phyloP scores from a whole-genome alignment of 2,329 filamentous ascomycete species.

The Trichoderma guizhouense region DNA sequence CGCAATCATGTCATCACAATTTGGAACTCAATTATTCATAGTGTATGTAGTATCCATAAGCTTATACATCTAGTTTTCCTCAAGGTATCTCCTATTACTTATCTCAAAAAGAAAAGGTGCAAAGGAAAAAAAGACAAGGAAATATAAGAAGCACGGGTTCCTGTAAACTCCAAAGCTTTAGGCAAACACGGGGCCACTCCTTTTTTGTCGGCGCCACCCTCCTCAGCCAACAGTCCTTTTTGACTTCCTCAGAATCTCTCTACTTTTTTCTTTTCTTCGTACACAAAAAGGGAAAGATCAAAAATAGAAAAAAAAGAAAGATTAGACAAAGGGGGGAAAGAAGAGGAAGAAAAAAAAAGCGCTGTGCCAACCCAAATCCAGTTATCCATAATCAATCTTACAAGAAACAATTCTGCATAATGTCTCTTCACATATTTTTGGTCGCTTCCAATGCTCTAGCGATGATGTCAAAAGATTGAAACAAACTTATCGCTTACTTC shows the following conservation, averaged over 20 bases:
- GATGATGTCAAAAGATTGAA: background rate
- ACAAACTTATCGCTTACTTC: conserved; percentile 18
- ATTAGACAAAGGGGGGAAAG: background rate
- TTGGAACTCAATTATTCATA: background rate
- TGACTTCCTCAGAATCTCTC: background rate
- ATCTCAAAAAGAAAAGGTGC: background rate
- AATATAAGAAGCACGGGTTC: background rate
- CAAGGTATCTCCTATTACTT: background rate
- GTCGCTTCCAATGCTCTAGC: background rate
- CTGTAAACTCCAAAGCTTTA: conserved; percentile 16
- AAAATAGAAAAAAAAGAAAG: background rate
- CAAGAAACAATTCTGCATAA: background rate
- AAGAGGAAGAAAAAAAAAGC: conserved; percentile 15
- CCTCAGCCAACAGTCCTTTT: conserved; percentile 1
- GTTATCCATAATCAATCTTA: conserved; percentile 10
- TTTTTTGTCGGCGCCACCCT: background rate
- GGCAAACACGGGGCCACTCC: conserved; percentile 5
- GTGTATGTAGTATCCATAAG: conserved; percentile 16
- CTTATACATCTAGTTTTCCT: conserved; percentile 18
- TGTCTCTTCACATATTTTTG: background rate
- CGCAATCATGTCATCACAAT: background rate
- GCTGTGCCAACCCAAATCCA: conserved; percentile 8
- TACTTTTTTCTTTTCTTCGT: background rate
- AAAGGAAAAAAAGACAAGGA: background rate
- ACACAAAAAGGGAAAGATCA: background rate